A percentile compares a stretch with the other conserved stretches of the same genome.
Conservation (phyloP, 192 early-diverging fungal species). For the Linnemannia zychae region DNA sequence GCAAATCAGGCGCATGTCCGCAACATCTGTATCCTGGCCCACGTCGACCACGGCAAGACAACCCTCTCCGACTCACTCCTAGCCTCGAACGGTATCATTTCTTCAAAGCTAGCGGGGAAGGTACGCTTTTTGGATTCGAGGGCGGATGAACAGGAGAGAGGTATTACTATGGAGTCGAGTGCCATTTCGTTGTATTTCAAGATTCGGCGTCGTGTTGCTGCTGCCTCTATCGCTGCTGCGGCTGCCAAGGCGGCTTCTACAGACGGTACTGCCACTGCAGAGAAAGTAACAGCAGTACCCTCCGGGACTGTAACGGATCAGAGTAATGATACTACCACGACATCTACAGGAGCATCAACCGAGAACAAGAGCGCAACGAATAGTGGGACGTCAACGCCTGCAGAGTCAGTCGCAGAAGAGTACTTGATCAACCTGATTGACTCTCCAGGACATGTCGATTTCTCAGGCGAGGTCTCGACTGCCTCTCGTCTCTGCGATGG, state of each 20-base stretch:
- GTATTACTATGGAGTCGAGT: slow-evolving; percentile 98
- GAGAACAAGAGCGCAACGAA: not conserved
- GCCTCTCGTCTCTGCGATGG: slow-evolving; percentile 98
- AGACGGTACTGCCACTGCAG: not conserved
- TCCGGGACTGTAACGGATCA: slow-evolving; percentile 25
- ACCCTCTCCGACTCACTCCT: slow-evolving; percentile 95
- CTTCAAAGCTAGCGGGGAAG: slow-evolving; percentile 94
- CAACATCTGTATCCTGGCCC: slow-evolving; percentile 98
- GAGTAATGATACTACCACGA: slow-evolving; percentile 10
- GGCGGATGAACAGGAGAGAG: slow-evolving; percentile 98
- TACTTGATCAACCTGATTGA: slow-evolving; percentile 98
- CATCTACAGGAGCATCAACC: not conserved
- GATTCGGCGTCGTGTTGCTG: slow-evolving; percentile 61
- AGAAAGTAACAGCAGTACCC: not conserved
- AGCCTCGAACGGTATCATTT: slow-evolving; percentile 99
- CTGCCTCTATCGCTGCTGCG: slow-evolving; percentile 4
- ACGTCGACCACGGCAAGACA: slow-evolving; percentile 99
- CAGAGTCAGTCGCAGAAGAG: slow-evolving; percentile 62
- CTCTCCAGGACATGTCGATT: slow-evolving; percentile 98
- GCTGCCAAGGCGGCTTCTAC: not conserved
- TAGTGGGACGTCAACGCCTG: not conserved
- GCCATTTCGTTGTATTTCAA: slow-evolving; percentile 96
- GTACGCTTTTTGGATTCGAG: slow-evolving; percentile 95
- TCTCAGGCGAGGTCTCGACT: slow-evolving; percentile 98
- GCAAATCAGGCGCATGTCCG: slow-evolving; percentile 79